Evolutionary conservation across 352 stramenopile species (phyloP).

Genomic region (Phytophthora tubulina): DNA sequence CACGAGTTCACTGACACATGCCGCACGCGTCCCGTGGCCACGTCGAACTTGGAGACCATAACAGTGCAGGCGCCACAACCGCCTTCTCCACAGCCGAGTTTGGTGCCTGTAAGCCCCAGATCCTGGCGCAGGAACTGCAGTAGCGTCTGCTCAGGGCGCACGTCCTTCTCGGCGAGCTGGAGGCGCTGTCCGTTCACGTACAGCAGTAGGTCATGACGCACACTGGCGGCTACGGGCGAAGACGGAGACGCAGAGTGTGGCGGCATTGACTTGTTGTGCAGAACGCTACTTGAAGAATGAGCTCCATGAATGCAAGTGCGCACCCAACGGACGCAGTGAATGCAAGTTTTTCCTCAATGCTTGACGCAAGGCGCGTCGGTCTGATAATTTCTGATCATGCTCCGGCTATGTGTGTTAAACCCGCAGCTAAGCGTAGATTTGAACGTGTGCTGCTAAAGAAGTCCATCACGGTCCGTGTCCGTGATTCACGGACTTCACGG

Average conservation of each 20-base stretch:
- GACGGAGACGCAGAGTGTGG: conserved; percentile 18
- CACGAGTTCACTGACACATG: conserved; percentile 91
- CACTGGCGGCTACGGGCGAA: conserved; percentile 10
- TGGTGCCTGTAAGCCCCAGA: conserved; percentile 81
- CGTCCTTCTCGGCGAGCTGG: conserved; percentile 55
- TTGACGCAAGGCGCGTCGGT: too few relatives aligned
- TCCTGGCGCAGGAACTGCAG: conserved; percentile 86
- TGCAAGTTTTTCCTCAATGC: too few relatives aligned
- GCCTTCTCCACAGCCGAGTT: conserved; percentile 95
- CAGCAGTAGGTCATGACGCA: conserved; percentile 68
- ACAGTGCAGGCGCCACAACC: conserved; percentile 97
- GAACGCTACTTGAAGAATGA: conserved; percentile 29
- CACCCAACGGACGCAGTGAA: too few relatives aligned
- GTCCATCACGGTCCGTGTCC: too few relatives aligned
- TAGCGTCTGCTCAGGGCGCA: conserved; percentile 79
- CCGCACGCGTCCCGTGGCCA: conserved; percentile 49
- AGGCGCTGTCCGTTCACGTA: conserved; percentile 83
- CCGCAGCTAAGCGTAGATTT: too few relatives aligned
- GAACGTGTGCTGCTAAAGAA: too few relatives aligned
- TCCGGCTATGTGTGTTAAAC: too few relatives aligned
- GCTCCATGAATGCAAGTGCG: conserved; percentile 14
- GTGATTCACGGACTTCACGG: too few relatives aligned
- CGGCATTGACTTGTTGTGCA: conserved; percentile 15
- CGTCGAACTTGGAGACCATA: conserved; percentile 87
- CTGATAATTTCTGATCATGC: too few relatives aligned